Conservation (phyloP, 73 alveolate genomes). For the Symbiodinium pilosum region DNA sequence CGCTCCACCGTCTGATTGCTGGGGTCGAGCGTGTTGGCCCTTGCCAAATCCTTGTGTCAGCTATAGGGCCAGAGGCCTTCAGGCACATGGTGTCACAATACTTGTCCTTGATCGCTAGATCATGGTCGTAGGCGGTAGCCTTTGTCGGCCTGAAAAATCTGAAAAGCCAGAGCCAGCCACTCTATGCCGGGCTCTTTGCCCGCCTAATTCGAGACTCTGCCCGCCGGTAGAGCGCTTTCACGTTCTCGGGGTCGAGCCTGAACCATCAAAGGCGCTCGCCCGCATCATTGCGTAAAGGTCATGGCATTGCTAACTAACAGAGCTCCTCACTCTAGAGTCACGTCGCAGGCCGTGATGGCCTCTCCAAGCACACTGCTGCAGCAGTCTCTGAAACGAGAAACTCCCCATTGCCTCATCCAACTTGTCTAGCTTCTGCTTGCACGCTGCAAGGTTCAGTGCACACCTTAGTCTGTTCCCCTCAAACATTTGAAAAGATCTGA, state of each 20-base stretch:
- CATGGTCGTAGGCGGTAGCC: slow-evolving; percentile 96
- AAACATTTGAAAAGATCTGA: no score
- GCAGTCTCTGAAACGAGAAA: no score
- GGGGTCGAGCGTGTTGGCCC: slow-evolving; percentile 73
- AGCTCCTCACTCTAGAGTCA: slow-evolving; percentile 45
- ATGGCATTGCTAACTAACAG: not conserved
- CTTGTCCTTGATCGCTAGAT: slow-evolving; percentile 94
- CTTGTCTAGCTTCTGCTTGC: slow-evolving; percentile 93
- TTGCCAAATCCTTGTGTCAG: slow-evolving; percentile 39
- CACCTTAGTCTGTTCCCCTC: slow-evolving; percentile 8
- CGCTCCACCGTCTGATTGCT: slow-evolving; percentile 48
- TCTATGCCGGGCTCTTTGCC: not conserved
- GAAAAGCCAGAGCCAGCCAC: not conserved
- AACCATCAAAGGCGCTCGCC: not conserved
- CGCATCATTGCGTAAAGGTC: not conserved
- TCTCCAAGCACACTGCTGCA: not conserved
- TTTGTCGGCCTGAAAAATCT: slow-evolving; percentile 92
- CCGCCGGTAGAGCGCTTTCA: slow-evolving; percentile 96
- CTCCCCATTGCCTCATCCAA: slow-evolving; percentile 29
- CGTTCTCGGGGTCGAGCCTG: slow-evolving; percentile 96
- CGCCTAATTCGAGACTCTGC: slow-evolving; percentile 95
- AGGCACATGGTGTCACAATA: no score
- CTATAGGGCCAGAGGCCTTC: no score
- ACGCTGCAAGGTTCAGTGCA: slow-evolving; percentile 61
- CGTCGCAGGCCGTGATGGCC: slow-evolving; percentile 81